Evolutionary conservation across 176 grass and related monocot species (phyloP), one percentile per base, ranked within the genome.

Genomic region (Cocos nucifera): DNA sequence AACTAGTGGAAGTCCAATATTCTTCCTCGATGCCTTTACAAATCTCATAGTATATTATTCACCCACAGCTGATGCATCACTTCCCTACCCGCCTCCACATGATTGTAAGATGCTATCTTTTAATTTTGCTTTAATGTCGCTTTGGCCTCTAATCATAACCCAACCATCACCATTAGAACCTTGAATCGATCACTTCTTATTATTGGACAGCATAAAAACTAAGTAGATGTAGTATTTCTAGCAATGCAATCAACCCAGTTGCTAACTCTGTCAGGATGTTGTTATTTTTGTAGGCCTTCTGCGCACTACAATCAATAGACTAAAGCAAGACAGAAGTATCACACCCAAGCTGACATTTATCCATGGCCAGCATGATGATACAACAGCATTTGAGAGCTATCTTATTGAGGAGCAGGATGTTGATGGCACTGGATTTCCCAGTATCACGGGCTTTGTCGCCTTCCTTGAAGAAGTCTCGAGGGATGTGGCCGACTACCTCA

Each of bases 1-100:
- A 19, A 92, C 86, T 57, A 98, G 93, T 54, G 84, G 86, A 48
- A 85, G 84, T 56, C 87, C 87, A 39, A 98, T 98, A 75, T 98
- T 92, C 76, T 81, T 92, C 66, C 76, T 98, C 23, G 93, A 98
- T 63, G 79, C 93, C 51, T 98, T 98, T 56, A 98, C 93, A 49
- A 75, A 92, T 65, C 59, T 98, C 51, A 73, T 98, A 30, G 87
- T 92, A 50, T 98, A 92, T 55, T 98, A 98, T 61, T 73, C 63
- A 14, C 62, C 81, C 7, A 80, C 87, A 8, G 83, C 81, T 60
- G 93, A 92, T 69, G 73, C 81, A 71, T 88, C 76, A 15, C 60
- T 92, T 75, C 78, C 84, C 54, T 98, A 89, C 66, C 93, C 87
- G 70, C 93, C 93, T 1, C 93, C 93, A 30, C 87, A 83, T 76